Base-by-base conservation (phyloP, 2,329 filamentous ascomycete species). In the Capronia coronata region DNA sequence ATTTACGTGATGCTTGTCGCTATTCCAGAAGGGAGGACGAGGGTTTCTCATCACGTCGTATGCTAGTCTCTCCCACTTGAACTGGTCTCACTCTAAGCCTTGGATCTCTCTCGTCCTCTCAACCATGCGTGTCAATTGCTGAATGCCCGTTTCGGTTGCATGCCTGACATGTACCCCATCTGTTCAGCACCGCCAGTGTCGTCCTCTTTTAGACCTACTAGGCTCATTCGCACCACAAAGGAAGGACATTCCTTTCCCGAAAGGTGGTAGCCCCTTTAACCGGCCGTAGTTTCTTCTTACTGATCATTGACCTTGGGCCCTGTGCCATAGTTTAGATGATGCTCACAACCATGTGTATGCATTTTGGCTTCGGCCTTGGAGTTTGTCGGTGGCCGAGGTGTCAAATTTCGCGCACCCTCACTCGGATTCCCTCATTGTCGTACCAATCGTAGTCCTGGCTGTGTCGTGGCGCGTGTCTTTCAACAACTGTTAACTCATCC, bases 401-500 rank as follows among this genome's bases (percentile, higher is more conserved):
- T 55, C 47, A 59, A 39, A 59, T 57, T 40, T 59, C 57, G 32
- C 57, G 57, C 23, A 59, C 57, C 45, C 49, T 48, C 6, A 60
- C 51, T 32, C 58, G 49, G 51, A 56, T 56, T 8, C 58, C 58
- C 27, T 55, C 43, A 23, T 44, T 22, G 35, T 60, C 58, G 30
- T 58, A 58, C 51, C 51, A 54, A 23, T 57, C 48, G 34, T 60
- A 60, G 32, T 60, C 54, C 25, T 59, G 52, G n/a, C 16, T 35
- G 3, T n/a, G 23, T 46, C 23, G 16, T 22, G 32, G 34, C 23
- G n/a, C 34, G 30, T 47, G 49, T 23, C 46, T 48, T 30, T 55
- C 52, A 34, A 52, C 49, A 25, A 52, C 29, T 23, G 46, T 50
- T 22, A 55, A 18, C 39, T 47, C 46, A 40, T 52, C 52, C 16